Conservation (phyloP, 1,284 basidiomycete species). For the Apiotrichum sp. region DNA sequence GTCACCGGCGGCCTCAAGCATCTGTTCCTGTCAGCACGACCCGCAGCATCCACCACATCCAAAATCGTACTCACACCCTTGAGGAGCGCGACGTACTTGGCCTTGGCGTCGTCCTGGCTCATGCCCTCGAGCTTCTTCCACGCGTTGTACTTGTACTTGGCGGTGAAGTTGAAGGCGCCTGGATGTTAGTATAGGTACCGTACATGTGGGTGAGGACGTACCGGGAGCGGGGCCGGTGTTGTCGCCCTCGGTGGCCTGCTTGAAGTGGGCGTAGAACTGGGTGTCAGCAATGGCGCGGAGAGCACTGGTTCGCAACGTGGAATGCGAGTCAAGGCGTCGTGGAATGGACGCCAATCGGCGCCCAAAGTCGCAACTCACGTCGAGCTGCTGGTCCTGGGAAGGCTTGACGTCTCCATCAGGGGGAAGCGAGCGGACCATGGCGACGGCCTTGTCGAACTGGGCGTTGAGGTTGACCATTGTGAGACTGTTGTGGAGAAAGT, state of each 20-base stretch:
- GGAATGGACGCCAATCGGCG: background rate
- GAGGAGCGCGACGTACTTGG: constrained; percentile 67
- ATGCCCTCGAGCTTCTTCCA: constrained; percentile 71
- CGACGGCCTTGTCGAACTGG: constrained; percentile 63
- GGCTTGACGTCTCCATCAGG: constrained; percentile 77
- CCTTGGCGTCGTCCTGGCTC: constrained; percentile 63
- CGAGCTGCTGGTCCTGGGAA: constrained; percentile 66
- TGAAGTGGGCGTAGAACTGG: constrained; percentile 88
- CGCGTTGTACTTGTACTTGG: constrained; percentile 59
- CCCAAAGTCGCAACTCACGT: constrained; percentile 49
- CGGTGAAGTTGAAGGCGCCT: constrained; percentile 45
- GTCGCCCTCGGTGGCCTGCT: constrained; percentile 74
- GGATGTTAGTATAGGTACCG: background rate
- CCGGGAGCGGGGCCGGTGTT: constrained; percentile 39
- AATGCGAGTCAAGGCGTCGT: no score
- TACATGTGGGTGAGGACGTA: constrained; percentile 12
- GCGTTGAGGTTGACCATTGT: constrained; percentile 22
- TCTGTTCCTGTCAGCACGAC: constrained; percentile 43
- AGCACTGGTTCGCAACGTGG: no score
- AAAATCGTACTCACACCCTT: constrained; percentile 54
- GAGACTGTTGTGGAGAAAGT: background rate
- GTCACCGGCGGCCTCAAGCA: constrained; percentile 54
- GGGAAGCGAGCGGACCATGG: constrained; percentile 61
- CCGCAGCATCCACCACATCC: background rate
- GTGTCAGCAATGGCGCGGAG: background rate